Conservation (phyloP, 2,329 filamentous ascomycete genomes). For the Sporothrix humicola region DNA sequence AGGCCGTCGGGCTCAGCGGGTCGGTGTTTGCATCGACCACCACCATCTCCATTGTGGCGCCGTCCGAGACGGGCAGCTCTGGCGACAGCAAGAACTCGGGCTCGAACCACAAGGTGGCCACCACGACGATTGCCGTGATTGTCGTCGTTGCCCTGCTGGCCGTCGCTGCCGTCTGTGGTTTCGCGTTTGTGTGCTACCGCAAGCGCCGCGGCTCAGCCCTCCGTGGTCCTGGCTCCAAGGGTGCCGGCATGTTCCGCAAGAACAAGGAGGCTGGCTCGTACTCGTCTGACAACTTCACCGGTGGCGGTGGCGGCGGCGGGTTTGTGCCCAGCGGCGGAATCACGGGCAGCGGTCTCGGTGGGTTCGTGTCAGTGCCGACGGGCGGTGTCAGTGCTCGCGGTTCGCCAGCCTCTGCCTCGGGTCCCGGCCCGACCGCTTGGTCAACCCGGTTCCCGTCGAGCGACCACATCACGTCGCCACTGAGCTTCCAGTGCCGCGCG, state of each 20-base stretch:
- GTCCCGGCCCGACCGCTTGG: slow-evolving; percentile 27
- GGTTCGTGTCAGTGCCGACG: background rate
- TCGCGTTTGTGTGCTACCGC: slow-evolving; percentile 54
- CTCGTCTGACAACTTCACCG: background rate
- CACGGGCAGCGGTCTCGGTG: slow-evolving; percentile 4
- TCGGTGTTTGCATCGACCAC: slow-evolving; percentile 41
- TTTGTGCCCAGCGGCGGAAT: slow-evolving; percentile 17
- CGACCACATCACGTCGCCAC: slow-evolving; percentile 30
- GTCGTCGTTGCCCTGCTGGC: slow-evolving; percentile 49
- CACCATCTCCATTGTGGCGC: slow-evolving; percentile 46
- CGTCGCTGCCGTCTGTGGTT: slow-evolving; percentile 48
- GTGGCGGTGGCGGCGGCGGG: slow-evolving; percentile 33
- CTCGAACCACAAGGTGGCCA: slow-evolving; percentile 43
- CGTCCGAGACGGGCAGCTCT: slow-evolving; percentile 39
- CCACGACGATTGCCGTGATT: slow-evolving; percentile 53
- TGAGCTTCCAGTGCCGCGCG: slow-evolving; percentile 33
- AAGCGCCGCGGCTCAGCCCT: slow-evolving; percentile 49
- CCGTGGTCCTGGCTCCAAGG: slow-evolving; percentile 40
- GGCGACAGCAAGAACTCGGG: slow-evolving; percentile 1
- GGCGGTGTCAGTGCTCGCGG: background rate
- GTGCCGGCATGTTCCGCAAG: slow-evolving; percentile 16
- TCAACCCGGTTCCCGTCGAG: slow-evolving; percentile 10
- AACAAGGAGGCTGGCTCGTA: slow-evolving; percentile 15
- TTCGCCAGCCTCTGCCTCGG: slow-evolving; percentile 2
- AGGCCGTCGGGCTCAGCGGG: slow-evolving; percentile 42